Conservation (phyloP, 495 filamentous ascomycete species). For the Penicillium cataractarum region DNA sequence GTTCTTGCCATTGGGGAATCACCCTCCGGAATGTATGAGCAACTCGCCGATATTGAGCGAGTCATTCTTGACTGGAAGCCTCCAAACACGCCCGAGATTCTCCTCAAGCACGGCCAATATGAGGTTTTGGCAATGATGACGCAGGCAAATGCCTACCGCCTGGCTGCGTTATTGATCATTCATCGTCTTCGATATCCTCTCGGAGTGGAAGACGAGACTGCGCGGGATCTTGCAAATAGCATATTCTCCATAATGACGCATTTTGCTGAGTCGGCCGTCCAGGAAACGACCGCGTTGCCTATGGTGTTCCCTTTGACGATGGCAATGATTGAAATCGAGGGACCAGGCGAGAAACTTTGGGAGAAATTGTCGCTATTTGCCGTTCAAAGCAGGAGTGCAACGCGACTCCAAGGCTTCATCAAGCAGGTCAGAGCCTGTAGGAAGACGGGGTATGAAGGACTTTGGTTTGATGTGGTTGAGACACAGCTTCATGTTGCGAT, state of each 20-base stretch:
- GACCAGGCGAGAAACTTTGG: conserved; percentile 28
- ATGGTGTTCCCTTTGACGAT: conserved; percentile 33
- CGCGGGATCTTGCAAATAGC: conserved; percentile 23
- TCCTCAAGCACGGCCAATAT: conserved; percentile 21
- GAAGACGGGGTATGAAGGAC: conserved; percentile 25
- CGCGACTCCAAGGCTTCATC: conserved; percentile 29
- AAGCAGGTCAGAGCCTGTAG: conserved; percentile 26
- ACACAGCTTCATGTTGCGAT: conserved; percentile 31
- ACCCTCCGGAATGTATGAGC: conserved; percentile 16
- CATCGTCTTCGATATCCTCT: conserved; percentile 39
- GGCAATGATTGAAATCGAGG: conserved; percentile 34
- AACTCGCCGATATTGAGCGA: conserved; percentile 29
- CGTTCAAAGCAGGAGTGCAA: conserved; percentile 27
- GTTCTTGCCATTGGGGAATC: conserved; percentile 7
- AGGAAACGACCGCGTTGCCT: conserved; percentile 26
- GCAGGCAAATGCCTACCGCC: conserved; percentile 38
- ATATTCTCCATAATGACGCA: conserved; percentile 33
- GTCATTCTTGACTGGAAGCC: conserved; percentile 32
- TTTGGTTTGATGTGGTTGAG: conserved; percentile 37
- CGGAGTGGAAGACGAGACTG: conserved; percentile 27
- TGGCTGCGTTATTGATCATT: conserved; percentile 35
- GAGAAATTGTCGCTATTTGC: conserved; percentile 26
- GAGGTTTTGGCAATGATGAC: conserved; percentile 35
- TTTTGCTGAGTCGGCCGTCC: conserved; percentile 21
- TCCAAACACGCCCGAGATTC: conserved; percentile 19